Evolutionary conservation across 2,329 filamentous ascomycete species (phyloP).

Genomic region (Delphinella strobiligena): DNA sequence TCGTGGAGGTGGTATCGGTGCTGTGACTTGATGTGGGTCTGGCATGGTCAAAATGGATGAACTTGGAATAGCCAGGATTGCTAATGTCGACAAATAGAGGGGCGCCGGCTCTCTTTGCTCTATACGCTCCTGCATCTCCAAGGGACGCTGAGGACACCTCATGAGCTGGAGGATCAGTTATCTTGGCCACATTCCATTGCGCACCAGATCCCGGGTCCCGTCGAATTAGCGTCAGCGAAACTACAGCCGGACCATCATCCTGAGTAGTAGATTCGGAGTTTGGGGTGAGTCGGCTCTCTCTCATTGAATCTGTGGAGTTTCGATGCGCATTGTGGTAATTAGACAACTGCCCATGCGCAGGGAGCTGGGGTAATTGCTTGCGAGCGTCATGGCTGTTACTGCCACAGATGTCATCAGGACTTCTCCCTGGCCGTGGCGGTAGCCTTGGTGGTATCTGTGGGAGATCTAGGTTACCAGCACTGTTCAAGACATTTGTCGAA

Average conservation of each 20-base stretch:
- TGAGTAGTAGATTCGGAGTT: background rate
- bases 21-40: constrained; percentile 14
- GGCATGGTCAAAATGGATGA: constrained; percentile 29
- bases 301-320: no score
- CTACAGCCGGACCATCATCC: constrained; percentile 1
- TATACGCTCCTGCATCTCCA: constrained; percentile 15
- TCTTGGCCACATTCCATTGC: constrained; percentile 40
- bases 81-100: constrained; percentile 43
- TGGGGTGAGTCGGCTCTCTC: no score
- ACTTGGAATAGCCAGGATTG: constrained; percentile 49
- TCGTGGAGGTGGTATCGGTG: constrained; percentile 14
- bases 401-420: no score
- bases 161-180: constrained; percentile 31
- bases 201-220: constrained; percentile 35
- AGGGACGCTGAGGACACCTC: constrained; percentile 32
- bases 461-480: no score
- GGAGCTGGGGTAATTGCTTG: no score
- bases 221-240: constrained; percentile 35
- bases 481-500: no score
- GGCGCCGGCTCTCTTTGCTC: constrained; percentile 25
- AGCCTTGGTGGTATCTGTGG: no score
- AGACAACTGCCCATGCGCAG: no score
- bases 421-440: no score
- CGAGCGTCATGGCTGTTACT: no score
- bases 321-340: no score